Percentiles rank a stretch among this genome's conserved stretches.
phyloP scores from a whole-genome alignment of 2,329 filamentous ascomycete species.

The Huntiella bhutanensis region DNA sequence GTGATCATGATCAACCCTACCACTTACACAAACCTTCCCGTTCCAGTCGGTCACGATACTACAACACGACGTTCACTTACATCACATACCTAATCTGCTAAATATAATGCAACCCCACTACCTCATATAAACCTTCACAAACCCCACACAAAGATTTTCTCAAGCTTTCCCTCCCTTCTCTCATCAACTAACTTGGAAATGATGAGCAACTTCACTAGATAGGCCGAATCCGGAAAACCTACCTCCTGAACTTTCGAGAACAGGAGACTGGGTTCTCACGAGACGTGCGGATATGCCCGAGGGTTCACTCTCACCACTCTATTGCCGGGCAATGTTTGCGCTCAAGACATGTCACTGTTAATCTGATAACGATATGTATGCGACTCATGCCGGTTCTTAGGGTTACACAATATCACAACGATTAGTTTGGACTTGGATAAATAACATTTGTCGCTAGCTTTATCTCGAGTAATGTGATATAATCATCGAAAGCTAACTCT shows the following conservation, averaged over 20 bases:
- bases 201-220: constrained; percentile 47
- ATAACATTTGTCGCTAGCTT: no score
- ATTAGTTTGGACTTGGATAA: no score
- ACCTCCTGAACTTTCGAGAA: constrained; percentile 10
- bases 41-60: constrained; percentile 1
- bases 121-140: background rate
- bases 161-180: constrained; percentile 20
- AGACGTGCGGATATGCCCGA: constrained; percentile 45
- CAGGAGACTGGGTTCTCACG: background rate
- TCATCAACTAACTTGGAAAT: constrained; percentile 65
- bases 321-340: constrained; percentile 28
- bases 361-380: no score
- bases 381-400: no score
- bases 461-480: no score
- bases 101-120: background rate
- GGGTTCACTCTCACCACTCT: constrained; percentile 42
- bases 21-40: no score
- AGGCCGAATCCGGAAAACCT: constrained; percentile 13
- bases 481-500: no score
- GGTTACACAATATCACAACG: no score
- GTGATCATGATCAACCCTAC: no score
- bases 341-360: no score
- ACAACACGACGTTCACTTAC: background rate
- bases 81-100: background rate
- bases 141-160: background rate